Base-by-base conservation (phyloP, 2,329 filamentous ascomycete genomes). In the Ophiostoma novo-ulmi region DNA sequence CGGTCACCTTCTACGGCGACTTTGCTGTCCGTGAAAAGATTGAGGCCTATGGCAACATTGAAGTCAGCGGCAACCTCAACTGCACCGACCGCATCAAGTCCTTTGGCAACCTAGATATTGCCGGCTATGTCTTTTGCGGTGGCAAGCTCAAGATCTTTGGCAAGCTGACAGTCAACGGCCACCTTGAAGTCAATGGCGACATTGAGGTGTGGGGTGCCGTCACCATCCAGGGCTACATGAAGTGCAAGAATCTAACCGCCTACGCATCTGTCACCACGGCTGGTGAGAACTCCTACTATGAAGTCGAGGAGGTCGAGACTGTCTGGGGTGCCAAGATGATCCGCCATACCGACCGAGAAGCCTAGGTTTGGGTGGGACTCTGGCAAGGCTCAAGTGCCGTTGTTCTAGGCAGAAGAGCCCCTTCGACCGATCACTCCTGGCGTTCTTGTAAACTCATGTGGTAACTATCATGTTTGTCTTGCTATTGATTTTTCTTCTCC, bases 181-280 rank as follows among this genome's bases (percentile, higher is more conserved):
- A 77, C 35, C 76, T 83, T 7, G 79, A 84, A 55, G 81, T 79
- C 13, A 76, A 78, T 3, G 80, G 81, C 38, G 75, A 74, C 41
- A 70, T 85, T 22, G 82, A 84, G 71, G 81, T 85, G 14, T 85
- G 82, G 75, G 83, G 83, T 8, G 81, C 81, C 68, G 75, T 84
- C 61, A 80, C 76, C 61, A 80, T 84, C 71, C 80, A 80, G 11
- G 83, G 83, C 68, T 80, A 31, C 66, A 80, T 78, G 70, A 82
- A 79, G 73, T 85, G 83, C 75, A 80, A 78, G 71, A 78, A 75
- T 4, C 77, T 85, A 67, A 78, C 81, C 8, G 79, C 83, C 5
- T 83, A 84, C 71, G 81, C 81, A 55, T 82, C 81, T 1, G 74
- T 85, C 71, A 84, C 82, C 0, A 79, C 84, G 38, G 80, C 84